phyloP scores from a whole-genome alignment of 441 rosid species.

The Arabidopsis hybrid region DNA sequence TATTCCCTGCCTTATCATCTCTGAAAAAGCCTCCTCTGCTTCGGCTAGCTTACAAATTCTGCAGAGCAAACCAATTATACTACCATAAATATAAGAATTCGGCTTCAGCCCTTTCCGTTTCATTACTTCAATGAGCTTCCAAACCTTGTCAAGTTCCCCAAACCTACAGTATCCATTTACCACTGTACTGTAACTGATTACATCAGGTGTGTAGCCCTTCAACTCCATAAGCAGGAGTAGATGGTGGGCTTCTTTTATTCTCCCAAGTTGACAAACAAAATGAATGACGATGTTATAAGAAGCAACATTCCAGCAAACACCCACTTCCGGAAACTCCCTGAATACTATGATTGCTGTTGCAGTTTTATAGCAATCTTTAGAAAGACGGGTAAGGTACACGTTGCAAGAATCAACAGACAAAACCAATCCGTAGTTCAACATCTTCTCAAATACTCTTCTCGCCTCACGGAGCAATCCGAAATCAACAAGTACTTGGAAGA shows the following conservation, averaged over 20 bases:
- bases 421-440: conserved; percentile 79
- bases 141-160: conserved; percentile 56
- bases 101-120: conserved; percentile 64
- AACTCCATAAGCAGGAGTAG: conserved; percentile 73
- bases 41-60: conserved; percentile 58
- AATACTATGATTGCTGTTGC: conserved; percentile 51
- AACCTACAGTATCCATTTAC: conserved; percentile 77
- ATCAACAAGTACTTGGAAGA: conserved; percentile 81
- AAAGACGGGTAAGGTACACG: conserved; percentile 65
- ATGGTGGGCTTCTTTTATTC: conserved; percentile 75
- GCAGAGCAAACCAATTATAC: conserved; percentile 69
- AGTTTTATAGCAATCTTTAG: conserved; percentile 48
- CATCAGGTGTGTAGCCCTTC: conserved; percentile 75
- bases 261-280: conserved; percentile 65
- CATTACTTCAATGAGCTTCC: conserved; percentile 79
- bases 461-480: conserved; percentile 73
- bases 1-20: conserved; percentile 64
- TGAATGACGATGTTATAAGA: conserved; percentile 78
- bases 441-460: conserved; percentile 68
- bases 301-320: conserved; percentile 74
- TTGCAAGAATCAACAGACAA: conserved; percentile 87
- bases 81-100: conserved; percentile 73
- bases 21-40: conserved; percentile 66
- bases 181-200: conserved; percentile 80
- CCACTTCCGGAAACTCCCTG: conserved; percentile 60